phyloP scores from a whole-genome alignment of 1,284 basidiomycete species.

The Fomitopsis schrenkii region DNA sequence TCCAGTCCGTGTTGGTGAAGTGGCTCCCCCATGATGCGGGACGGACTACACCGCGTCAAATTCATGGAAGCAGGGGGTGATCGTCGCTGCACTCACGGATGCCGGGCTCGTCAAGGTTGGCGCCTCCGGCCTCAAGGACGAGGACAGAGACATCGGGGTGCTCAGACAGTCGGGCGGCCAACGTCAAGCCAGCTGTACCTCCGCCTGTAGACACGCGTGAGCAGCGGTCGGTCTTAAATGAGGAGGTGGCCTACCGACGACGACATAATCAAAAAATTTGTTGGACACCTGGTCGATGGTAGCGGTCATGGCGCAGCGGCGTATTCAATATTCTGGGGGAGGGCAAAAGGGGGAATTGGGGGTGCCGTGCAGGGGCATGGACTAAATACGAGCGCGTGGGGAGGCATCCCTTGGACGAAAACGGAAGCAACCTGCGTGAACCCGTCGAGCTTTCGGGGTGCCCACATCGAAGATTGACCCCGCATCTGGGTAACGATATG shows the following conservation, averaged over 20 bases:
- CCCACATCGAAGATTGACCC: background rate
- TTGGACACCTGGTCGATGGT: conserved; percentile 18
- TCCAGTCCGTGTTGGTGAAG: conserved; percentile 22
- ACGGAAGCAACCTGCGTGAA: background rate
- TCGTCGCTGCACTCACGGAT: conserved; percentile 14
- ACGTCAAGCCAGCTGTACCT: conserved; percentile 39
- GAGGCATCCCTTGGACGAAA: background rate
- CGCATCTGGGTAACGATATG: background rate
- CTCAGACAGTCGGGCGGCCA: conserved; percentile 44
- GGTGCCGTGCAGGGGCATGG: background rate
- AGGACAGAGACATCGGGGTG: conserved; percentile 33
- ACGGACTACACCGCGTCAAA: conserved; percentile 15
- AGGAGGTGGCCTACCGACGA: conserved; percentile 18
- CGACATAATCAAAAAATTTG: conserved; percentile 27
- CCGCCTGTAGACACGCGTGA: conserved; percentile 7
- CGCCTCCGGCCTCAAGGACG: conserved; percentile 31
- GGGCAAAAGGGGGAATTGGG: background rate
- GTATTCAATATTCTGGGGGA: background rate
- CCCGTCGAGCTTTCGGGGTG: background rate
- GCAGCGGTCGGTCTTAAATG: background rate
- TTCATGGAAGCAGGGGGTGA: background rate
- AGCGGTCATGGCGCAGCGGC: conserved; percentile 14
- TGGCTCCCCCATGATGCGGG: conserved; percentile 25
- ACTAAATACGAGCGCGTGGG: background rate
- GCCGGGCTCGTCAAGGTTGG: conserved; percentile 21